A percentile compares a stretch with the other conserved stretches of the same genome.
These are phyloP conservation scores for Calonectria multiphialidica DNA, from an alignment of 2,329 filamentous ascomycete species.

Conservation along the genomic window DNA sequence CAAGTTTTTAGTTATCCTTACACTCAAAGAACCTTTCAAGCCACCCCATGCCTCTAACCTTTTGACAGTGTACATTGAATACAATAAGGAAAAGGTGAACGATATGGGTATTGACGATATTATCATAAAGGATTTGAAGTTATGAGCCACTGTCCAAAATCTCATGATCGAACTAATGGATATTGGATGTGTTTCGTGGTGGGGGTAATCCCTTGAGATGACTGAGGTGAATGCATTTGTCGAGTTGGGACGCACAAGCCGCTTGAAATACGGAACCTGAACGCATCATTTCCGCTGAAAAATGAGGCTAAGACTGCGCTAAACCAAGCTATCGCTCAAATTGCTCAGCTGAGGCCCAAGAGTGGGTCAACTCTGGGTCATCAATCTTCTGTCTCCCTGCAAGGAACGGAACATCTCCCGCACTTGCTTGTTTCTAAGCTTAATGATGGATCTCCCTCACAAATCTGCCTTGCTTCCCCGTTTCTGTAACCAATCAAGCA, in stretches of 20 bases:
- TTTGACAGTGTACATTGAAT: no score
- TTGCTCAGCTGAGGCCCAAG: background rate
- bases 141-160: no score
- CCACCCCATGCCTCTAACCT: no score
- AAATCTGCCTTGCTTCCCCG: background rate
- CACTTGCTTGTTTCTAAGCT: background rate
- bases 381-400: background rate
- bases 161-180: no score
- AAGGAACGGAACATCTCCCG: background rate
- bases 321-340: background rate
- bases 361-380: background rate
- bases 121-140: no score
- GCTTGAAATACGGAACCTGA: background rate
- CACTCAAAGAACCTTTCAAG: no score
- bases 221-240: no score
- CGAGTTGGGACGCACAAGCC: background rate
- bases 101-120: no score
- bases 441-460: background rate
- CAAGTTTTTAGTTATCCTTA: no score
- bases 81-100: no score
- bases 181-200: no score
- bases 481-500: background rate
- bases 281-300: background rate
- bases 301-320: background rate
- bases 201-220: no score